phyloP scores from a whole-genome alignment of 768 basidiomycete genomes.

The Brasilioporus rufonigricans region DNA sequence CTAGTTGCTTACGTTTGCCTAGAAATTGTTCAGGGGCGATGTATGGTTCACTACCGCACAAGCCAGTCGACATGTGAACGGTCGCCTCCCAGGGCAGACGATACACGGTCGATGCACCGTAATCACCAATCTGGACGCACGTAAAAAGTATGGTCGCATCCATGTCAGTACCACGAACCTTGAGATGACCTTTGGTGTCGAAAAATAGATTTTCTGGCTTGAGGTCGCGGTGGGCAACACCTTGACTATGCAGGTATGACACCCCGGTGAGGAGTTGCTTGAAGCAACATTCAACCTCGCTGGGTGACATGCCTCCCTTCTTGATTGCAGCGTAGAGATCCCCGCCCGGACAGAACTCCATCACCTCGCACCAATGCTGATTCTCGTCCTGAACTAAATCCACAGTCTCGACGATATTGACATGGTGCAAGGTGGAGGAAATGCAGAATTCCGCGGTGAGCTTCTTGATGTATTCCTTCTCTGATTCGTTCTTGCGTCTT shows the following conservation, averaged over 20 bases:
- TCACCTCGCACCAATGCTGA: slow-evolving; percentile 98
- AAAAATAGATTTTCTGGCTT: slow-evolving; percentile 98
- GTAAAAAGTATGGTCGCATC: slow-evolving; percentile 8
- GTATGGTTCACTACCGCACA: slow-evolving; percentile 98
- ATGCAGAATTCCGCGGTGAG: slow-evolving; percentile 99
- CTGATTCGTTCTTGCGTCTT: slow-evolving; percentile 95
- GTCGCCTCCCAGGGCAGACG: slow-evolving; percentile 97
- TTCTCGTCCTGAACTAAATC: slow-evolving; percentile 98
- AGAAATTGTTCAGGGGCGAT: slow-evolving; percentile 98
- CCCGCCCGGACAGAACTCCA: slow-evolving; percentile 99
- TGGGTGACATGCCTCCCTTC: slow-evolving; percentile 88
- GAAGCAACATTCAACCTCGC: slow-evolving; percentile 97
- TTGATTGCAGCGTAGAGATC: slow-evolving; percentile 99
- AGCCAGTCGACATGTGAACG: slow-evolving; percentile 93
- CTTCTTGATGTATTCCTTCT: slow-evolving; percentile 99
- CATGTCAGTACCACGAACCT: slow-evolving; percentile 51
- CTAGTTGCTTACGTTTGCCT: slow-evolving; percentile 80
- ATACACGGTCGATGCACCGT: slow-evolving; percentile 98
- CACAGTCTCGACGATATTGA: slow-evolving; percentile 97
- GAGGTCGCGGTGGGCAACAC: slow-evolving; percentile 96
- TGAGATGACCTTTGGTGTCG: slow-evolving; percentile 87
- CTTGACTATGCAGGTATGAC: slow-evolving; percentile 90
- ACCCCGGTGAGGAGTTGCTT: slow-evolving; percentile 92
- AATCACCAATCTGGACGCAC: slow-evolving; percentile 82
- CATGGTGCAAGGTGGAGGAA: slow-evolving; percentile 90